Evolutionary conservation across 1,139 yeast species (phyloP).

Genomic region (Fermentozyma sake): DNA sequence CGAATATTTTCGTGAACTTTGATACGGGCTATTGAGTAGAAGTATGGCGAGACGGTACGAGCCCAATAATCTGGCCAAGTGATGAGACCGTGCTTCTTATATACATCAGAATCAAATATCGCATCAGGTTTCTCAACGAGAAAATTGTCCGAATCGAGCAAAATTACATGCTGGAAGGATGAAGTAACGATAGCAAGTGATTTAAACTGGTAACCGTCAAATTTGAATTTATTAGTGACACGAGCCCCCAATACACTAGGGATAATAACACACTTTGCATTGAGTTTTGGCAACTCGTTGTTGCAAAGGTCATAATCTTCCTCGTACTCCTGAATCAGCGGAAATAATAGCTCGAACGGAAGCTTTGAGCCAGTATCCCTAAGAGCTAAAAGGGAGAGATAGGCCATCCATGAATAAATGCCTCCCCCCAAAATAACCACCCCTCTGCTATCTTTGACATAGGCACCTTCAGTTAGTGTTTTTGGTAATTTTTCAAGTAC

Average conservation of each 20-base stretch:
- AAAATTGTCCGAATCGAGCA: constrained; percentile 41
- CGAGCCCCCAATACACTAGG: constrained; percentile 33
- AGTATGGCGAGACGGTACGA: constrained; percentile 64
- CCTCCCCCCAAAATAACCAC: constrained; percentile 37
- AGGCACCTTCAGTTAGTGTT: constrained; percentile 19
- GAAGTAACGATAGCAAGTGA: constrained; percentile 36
- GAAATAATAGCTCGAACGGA: constrained; percentile 36
- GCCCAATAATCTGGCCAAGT: constrained; percentile 87
- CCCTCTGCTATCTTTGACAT: constrained; percentile 24
- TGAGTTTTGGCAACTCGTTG: constrained; percentile 10
- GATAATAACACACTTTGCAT: constrained; percentile 16
- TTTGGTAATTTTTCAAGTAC: constrained; percentile 23
- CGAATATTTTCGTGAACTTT: too few relatives aligned
- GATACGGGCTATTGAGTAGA: constrained; percentile 60
- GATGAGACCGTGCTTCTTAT: constrained; percentile 51
- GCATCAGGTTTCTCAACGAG: constrained; percentile 32
- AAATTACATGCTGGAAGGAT: constrained; percentile 36
- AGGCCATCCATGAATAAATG: constrained; percentile 35
- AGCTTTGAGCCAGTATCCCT: constrained; percentile 31
- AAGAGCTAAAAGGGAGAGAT: constrained; percentile 28
- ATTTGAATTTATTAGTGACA: constrained; percentile 29
- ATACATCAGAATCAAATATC: constrained; percentile 52
- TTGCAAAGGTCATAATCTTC: constrained; percentile 13
- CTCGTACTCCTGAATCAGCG: constrained; percentile 26
- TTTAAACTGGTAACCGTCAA: constrained; percentile 36